phyloP scores from a whole-genome alignment of 2,329 filamentous ascomycete genomes.

The Cladosporium sphaerospermum region DNA sequence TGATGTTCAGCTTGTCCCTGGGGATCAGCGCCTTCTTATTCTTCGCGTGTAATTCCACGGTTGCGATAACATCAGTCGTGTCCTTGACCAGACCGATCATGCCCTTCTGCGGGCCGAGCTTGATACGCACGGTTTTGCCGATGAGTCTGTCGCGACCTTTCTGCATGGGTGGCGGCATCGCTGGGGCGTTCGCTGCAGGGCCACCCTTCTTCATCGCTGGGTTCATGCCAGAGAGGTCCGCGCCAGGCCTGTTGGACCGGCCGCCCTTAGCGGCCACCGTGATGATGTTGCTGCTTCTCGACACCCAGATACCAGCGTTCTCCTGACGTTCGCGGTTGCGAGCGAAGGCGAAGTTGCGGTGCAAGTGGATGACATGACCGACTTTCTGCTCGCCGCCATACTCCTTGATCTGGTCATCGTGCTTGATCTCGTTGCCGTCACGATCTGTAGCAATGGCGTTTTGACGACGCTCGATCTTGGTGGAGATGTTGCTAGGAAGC shows the following conservation, averaged over 20 bases:
- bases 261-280: constrained; percentile 94
- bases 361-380: constrained; percentile 88
- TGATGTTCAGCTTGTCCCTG: constrained; percentile 75
- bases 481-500: constrained; percentile 85
- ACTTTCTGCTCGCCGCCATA: constrained; percentile 75
- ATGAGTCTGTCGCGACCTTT: constrained; percentile 77
- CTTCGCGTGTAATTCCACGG: constrained; percentile 90
- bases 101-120: constrained; percentile 84
- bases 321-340: constrained; percentile 79
- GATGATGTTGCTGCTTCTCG: constrained; percentile 74
- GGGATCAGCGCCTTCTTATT: constrained; percentile 82
- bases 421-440: constrained; percentile 84
- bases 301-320: constrained; percentile 85
- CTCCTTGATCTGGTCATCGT: constrained; percentile 90
- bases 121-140: constrained; percentile 85
- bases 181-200: constrained; percentile 47
- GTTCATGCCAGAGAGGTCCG: constrained; percentile 87
- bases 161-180: constrained; percentile 62
- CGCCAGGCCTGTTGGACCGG: constrained; percentile 62
- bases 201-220: constrained; percentile 65
- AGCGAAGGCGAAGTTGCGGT: constrained; percentile 86
- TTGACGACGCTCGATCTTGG: constrained; percentile 76
- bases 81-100: constrained; percentile 94
- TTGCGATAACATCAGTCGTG: constrained; percentile 75
- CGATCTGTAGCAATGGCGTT: constrained; percentile 81